Conservation (phyloP, 352 stramenopile genomes). For the Phytophthora macrochlamydospora region DNA sequence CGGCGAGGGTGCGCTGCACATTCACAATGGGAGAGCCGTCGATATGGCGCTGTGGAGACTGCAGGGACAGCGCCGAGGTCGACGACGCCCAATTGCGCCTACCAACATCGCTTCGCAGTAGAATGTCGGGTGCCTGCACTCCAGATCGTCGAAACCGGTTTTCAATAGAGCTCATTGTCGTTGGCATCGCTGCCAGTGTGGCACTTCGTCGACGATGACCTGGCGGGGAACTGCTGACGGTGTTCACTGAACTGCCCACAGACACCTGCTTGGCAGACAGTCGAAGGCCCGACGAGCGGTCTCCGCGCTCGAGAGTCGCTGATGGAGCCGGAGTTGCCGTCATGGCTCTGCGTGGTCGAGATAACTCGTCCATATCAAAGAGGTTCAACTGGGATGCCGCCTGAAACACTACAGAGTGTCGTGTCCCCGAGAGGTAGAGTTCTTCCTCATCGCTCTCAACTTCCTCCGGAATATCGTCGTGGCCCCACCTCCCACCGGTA, state of each 20-base stretch:
- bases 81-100: conserved; percentile 50
- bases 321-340: conserved; percentile 14
- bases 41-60: conserved; percentile 36
- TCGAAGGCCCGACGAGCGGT: conserved; percentile 10
- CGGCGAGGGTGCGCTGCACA: conserved; percentile 13
- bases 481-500: conserved; percentile 33
- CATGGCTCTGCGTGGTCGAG: conserved; percentile 24
- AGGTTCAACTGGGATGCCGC: conserved; percentile 22
- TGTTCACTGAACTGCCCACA: conserved; percentile 27
- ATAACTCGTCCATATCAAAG: conserved; percentile 25
- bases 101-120: conserved; percentile 52
- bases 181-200: conserved; percentile 10
- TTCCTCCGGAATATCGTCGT: conserved; percentile 48
- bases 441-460: conserved; percentile 29
- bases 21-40: conserved; percentile 31
- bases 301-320: conserved; percentile 11
- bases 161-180: neutral
- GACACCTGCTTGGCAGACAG: conserved; percentile 33
- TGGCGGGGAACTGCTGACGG: conserved; percentile 31
- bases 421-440: conserved; percentile 7
- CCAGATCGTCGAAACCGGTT: conserved; percentile 17
- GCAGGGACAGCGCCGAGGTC: conserved; percentile 46
- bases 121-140: conserved; percentile 39
- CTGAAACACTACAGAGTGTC: conserved; percentile 35
- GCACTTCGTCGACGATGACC: conserved; percentile 28